These are phyloP conservation scores for Inonotus hispidus DNA, from an alignment of 1,284 basidiomycete genomes.

Conservation along the genomic window DNA sequence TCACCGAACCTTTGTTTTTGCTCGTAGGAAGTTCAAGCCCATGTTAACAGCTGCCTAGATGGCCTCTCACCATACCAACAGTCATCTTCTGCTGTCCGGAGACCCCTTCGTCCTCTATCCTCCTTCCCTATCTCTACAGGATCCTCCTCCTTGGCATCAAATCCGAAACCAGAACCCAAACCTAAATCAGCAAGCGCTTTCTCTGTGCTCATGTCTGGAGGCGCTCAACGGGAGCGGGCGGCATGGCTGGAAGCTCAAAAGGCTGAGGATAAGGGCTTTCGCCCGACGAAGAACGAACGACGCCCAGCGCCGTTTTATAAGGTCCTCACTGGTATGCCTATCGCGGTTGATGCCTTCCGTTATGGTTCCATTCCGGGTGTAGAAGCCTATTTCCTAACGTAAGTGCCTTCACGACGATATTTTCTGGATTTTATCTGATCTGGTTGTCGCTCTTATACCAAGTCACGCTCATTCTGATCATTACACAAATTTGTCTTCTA, in stretches of 20 bases:
- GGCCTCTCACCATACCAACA: conserved; percentile 16
- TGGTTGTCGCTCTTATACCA: not conserved
- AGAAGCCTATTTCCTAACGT: conserved; percentile 87
- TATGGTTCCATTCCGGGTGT: conserved; percentile 89
- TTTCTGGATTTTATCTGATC: not conserved
- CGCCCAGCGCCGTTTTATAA: conserved; percentile 92
- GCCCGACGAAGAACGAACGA: conserved; percentile 44
- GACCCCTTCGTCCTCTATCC: conserved; percentile 19
- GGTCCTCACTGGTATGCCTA: conserved; percentile 95
- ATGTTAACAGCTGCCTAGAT: conserved; percentile 50
- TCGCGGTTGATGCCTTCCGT: conserved; percentile 92
- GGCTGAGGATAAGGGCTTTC: conserved; percentile 44
- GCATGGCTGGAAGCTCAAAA: conserved; percentile 78
- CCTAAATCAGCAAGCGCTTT: conserved; percentile 44
- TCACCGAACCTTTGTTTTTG: not conserved
- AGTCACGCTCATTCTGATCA: conserved; percentile 95
- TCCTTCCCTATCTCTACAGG: conserved; percentile 18
- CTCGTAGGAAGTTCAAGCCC: conserved; percentile 38
- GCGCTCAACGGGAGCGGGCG: conserved; percentile 75
- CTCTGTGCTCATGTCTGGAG: conserved; percentile 77
- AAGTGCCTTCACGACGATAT: conserved; percentile 24
- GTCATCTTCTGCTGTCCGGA: conserved; percentile 36
- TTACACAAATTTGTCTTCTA: conserved; percentile 84
- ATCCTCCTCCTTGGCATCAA: conserved; percentile 12
- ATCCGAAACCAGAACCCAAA: conserved; percentile 12